A percentile compares a stretch with the other conserved stretches of the same genome.
Evolutionary conservation across 306 rosid species (phyloP).

Genomic region (Argentina anserina): DNA sequence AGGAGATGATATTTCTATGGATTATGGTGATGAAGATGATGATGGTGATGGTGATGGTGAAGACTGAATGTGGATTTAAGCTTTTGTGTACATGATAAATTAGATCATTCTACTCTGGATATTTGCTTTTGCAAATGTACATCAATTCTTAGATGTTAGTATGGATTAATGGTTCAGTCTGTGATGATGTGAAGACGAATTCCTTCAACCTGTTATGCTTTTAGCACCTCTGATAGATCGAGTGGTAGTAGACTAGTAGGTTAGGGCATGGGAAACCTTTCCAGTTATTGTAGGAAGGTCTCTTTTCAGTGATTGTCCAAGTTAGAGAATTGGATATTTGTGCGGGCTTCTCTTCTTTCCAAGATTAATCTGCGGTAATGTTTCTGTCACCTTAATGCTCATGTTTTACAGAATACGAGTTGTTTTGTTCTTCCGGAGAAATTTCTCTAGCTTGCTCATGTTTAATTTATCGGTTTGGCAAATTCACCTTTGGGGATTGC

Average conservation of each 20-base stretch:
- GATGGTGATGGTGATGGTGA: slow-evolving; percentile 17
- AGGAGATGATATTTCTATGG: slow-evolving; percentile 34
- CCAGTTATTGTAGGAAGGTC: neutral
- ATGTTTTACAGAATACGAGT: neutral
- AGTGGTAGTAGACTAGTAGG: neutral
- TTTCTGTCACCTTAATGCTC: neutral
- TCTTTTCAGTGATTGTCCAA: neutral
- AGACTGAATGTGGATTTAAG: slow-evolving; percentile 21
- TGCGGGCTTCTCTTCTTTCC: neutral
- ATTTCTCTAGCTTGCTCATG: too few species aligned
- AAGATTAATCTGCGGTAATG: neutral
- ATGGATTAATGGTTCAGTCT: neutral
- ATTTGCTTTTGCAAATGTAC: neutral
- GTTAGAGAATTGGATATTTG: neutral
- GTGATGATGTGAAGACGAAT: slow-evolving; percentile 3
- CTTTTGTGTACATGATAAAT: neutral
- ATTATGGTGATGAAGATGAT: slow-evolving; percentile 8
- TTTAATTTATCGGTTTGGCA: too few species aligned
- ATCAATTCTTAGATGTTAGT: neutral
- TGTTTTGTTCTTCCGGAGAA: too few species aligned
- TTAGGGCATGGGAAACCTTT: neutral
- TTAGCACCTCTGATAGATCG: neutral
- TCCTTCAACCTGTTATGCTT: neutral
- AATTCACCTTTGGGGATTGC: too few species aligned
- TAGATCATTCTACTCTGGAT: neutral